Conservation (phyloP, 2,329 filamentous ascomycete genomes). For the Mollisiaceae sp. region DNA sequence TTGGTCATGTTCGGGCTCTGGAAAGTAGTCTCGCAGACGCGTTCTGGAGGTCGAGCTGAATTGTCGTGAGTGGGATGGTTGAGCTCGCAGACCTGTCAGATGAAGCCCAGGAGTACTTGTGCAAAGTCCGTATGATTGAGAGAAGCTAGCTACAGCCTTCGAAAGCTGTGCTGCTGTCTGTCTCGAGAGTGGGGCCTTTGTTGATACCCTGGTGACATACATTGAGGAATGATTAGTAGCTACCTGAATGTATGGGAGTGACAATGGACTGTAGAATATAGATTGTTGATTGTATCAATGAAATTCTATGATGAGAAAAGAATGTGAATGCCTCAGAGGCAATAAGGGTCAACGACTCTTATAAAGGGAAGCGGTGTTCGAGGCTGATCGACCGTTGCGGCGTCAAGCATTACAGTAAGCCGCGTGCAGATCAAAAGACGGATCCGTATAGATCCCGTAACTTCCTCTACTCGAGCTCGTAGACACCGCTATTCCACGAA, state of each 20-base stretch:
- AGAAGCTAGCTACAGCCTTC: conserved; percentile 34
- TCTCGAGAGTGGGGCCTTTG: conserved; percentile 34
- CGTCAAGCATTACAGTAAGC: conserved; percentile 6
- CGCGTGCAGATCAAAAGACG: conserved; percentile 1
- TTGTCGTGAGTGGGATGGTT: conserved; percentile 26
- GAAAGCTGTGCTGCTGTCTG: conserved; percentile 38
- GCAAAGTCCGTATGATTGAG: conserved; percentile 31
- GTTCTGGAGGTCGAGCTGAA: conserved; percentile 40
- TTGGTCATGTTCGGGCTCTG: conserved; percentile 37
- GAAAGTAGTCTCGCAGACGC: conserved; percentile 40
- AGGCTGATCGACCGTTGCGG: background rate
- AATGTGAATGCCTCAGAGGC: conserved; percentile 14
- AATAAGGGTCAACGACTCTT: conserved; percentile 12
- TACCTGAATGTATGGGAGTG: conserved; percentile 14
- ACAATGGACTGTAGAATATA: conserved; percentile 3
- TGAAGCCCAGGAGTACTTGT: conserved; percentile 25
- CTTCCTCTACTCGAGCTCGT: conserved; percentile 6
- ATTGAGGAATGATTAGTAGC: conserved; percentile 31
- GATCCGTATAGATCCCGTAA: background rate
- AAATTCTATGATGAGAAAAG: conserved; percentile 14
- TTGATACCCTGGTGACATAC: conserved; percentile 37
- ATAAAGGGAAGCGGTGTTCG: conserved; percentile 4
- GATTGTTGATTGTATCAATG: conserved; percentile 7
- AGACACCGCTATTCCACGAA: background rate
- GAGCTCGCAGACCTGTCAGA: conserved; percentile 21